Percentiles rank a stretch among this genome's conserved stretches.
phyloP scores from a whole-genome alignment of 163 green algal genomes.

The Picocystis sp. region DNA sequence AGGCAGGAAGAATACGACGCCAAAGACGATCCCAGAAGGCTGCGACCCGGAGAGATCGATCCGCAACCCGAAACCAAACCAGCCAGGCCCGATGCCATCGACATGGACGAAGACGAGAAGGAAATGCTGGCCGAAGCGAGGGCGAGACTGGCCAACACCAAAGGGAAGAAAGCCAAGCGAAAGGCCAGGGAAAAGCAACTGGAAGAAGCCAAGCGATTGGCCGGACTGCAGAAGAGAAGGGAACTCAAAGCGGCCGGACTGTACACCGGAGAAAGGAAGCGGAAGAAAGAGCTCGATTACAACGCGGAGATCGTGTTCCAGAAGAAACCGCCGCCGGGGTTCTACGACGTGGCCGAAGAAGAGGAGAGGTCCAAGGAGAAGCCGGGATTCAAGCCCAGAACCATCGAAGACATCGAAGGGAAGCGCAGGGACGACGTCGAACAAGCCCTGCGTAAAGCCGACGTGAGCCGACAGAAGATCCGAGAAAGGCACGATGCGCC shows the following conservation, averaged over 20 bases:
- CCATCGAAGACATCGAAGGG: conserved; percentile 77
- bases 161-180: conserved; percentile 98
- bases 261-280: conserved; percentile 9
- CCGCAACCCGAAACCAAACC: conserved; percentile 95
- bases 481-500: conserved; percentile 45
- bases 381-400: conserved; percentile 15
- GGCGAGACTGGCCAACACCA: conserved; percentile 93
- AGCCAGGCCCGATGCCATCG: conserved; percentile 78
- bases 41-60: conserved; percentile 95
- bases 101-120: conserved; percentile 99
- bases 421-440: conserved; percentile 71
- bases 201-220: conserved; percentile 87
- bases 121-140: conserved; percentile 94
- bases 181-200: conserved; percentile 94
- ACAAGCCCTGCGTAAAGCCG: conserved; percentile 58
- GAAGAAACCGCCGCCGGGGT: conserved; percentile 60
- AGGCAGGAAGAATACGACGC: conserved; percentile 74
- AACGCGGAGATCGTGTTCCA: conserved; percentile 93
- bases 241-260: conserved; percentile 70
- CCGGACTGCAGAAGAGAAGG: conserved; percentile 87
- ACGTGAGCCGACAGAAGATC: conserved; percentile 52
- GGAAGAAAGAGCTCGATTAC: conserved; percentile 64
- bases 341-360: conserved; percentile 78
- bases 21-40: conserved; percentile 71
- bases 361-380: conserved; percentile 22